A percentile compares a stretch with the other conserved stretches of the same genome.
Conservation (phyloP, 2,329 filamentous ascomycete genomes). For the Fusarium graminum region DNA sequence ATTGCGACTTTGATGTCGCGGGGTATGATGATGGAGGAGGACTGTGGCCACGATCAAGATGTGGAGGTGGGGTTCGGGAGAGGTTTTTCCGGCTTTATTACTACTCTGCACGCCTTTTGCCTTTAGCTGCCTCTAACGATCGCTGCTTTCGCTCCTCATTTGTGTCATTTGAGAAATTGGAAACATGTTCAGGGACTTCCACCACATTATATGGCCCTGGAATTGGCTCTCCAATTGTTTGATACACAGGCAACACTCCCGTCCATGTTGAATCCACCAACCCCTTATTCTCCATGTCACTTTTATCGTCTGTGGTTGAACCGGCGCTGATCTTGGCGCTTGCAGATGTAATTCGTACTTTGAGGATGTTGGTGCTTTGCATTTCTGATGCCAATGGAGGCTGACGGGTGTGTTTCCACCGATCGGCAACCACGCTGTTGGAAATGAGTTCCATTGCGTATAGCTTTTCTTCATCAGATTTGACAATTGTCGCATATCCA, state of each 20-base stretch:
- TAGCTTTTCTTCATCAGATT: constrained; percentile 75
- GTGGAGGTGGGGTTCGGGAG: constrained; percentile 37
- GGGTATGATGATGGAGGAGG: constrained; percentile 43
- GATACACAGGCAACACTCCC: constrained; percentile 73
- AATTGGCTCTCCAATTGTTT: constrained; percentile 73
- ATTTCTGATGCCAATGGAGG: constrained; percentile 81
- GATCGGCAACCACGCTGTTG: constrained; percentile 75
- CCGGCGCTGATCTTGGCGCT: constrained; percentile 82
- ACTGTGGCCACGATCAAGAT: constrained; percentile 46
- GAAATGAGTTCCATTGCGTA: constrained; percentile 86
- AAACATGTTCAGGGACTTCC: constrained; percentile 72
- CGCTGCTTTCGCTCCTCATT: constrained; percentile 52
- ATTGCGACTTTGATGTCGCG: constrained; percentile 43
- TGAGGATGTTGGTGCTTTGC: constrained; percentile 79
- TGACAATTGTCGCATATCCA: constrained; percentile 77
- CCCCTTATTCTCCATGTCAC: constrained; percentile 61
- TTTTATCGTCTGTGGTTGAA: constrained; percentile 67
- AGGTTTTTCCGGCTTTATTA: constrained; percentile 32
- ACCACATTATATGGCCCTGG: constrained; percentile 70
- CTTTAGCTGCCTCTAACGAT: constrained; percentile 47
- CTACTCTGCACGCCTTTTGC: constrained; percentile 32
- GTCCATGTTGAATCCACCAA: constrained; percentile 64
- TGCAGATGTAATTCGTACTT: constrained; percentile 75
- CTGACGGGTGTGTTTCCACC: constrained; percentile 77
- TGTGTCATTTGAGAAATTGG: constrained; percentile 54